Evolutionary conservation across 1,284 basidiomycete species (phyloP).

Genomic region (Rhodotorula sp.): DNA sequence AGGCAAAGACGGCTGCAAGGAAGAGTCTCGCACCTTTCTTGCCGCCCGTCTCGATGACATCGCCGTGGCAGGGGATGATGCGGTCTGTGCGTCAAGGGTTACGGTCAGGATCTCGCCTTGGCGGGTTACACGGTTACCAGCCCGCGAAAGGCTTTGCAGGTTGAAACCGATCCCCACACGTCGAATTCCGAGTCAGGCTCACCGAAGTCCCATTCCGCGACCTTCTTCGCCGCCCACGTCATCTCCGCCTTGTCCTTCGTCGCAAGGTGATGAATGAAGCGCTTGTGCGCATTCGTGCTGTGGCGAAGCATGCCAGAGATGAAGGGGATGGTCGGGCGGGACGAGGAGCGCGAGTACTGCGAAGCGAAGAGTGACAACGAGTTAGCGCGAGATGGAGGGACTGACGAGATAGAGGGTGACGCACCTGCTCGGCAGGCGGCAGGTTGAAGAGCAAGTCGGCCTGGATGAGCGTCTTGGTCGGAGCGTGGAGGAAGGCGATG

Average conservation of each 20-base stretch:
- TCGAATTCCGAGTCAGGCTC: background rate
- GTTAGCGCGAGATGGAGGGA: background rate
- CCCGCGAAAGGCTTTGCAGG: too few species aligned
- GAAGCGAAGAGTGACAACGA: background rate
- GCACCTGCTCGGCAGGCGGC: constrained; percentile 78
- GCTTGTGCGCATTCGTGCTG: constrained; percentile 59
- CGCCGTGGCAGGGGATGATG: constrained; percentile 91
- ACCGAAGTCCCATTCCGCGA: constrained; percentile 77
- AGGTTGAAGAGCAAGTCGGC: constrained; percentile 91
- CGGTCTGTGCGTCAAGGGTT: constrained; percentile 50
- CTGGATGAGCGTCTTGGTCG: constrained; percentile 74
- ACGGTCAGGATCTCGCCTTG: background rate
- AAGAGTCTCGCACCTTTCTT: constrained; percentile 54
- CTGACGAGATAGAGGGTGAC: constrained; percentile 15
- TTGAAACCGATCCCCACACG: background rate
- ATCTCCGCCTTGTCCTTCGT: constrained; percentile 66
- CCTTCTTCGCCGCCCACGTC: constrained; percentile 67
- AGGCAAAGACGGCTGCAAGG: too few species aligned
- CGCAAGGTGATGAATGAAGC: constrained; percentile 55
- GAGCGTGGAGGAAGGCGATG: constrained; percentile 79
- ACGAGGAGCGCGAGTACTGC: constrained; percentile 56
- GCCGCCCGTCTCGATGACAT: constrained; percentile 74
- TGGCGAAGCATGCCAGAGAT: constrained; percentile 59
- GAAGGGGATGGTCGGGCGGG: constrained; percentile 56
- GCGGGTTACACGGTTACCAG: background rate